phyloP scores from a whole-genome alignment of 768 basidiomycete species.

The Hygrocybe coccinea region DNA sequence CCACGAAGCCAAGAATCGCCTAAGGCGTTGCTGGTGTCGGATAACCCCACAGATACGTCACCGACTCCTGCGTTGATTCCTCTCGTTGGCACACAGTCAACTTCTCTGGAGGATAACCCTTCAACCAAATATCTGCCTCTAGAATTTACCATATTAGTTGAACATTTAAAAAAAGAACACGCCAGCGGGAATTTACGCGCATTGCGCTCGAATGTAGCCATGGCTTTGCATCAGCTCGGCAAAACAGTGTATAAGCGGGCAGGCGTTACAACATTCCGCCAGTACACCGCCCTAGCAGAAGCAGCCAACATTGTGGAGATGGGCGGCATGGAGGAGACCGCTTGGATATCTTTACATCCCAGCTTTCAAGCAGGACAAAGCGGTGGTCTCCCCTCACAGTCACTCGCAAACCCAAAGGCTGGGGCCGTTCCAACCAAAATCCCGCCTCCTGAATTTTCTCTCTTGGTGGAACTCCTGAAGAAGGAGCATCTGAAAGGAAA shows the following conservation, averaged over 20 bases:
- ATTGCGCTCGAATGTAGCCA: slow-evolving; percentile 10
- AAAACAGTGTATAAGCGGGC: slow-evolving; percentile 2
- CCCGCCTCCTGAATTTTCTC: not conserved
- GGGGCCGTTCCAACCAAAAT: not conserved
- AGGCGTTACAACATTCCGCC: slow-evolving; percentile 6
- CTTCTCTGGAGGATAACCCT: no score
- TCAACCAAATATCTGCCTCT: no score
- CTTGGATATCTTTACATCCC: not conserved
- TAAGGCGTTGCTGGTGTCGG: no score
- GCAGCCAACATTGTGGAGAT: slow-evolving; percentile 8
- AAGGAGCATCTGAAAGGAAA: not conserved
- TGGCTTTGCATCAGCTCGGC: not conserved
- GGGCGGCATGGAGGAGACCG: not conserved
- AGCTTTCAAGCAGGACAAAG: not conserved
- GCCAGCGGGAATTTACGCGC: not conserved
- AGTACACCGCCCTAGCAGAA: slow-evolving; percentile 13
- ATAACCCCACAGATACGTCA: no score
- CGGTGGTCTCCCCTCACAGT: not conserved
- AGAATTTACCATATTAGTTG: not conserved
- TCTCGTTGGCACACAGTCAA: no score
- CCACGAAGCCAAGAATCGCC: no score
- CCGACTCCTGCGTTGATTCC: no score
- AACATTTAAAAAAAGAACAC: not conserved
- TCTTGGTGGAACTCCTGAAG: slow-evolving; percentile 1
- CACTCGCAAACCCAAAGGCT: not conserved